Percentiles rank a stretch among this genome's conserved stretches.
These are phyloP conservation scores for Russula dissimulans DNA, from an alignment of 768 basidiomycete species.

Conservation along the genomic window DNA sequence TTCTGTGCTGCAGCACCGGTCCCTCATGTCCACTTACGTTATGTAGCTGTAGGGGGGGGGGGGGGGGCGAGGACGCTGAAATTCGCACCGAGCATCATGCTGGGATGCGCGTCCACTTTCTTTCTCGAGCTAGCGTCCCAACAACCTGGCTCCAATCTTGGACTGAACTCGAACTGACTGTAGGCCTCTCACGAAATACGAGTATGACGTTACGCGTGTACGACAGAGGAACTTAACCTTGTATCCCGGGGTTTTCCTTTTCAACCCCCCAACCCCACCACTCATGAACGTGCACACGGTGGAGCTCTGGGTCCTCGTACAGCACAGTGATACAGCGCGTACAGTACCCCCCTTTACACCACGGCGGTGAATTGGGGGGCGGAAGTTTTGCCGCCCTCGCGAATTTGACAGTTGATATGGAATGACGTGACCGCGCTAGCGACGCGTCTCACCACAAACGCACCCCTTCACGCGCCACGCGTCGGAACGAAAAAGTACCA, in stretches of 20 bases:
- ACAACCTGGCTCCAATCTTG: slow-evolving; percentile 1
- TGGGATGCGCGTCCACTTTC: neutral
- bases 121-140: neutral
- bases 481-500: neutral
- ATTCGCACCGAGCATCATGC: neutral
- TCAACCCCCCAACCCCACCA: neutral
- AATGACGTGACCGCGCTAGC: slow-evolving; percentile 3
- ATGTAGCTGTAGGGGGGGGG: neutral
- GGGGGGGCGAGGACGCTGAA: neutral
- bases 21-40: neutral
- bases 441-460: neutral
- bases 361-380: neutral
- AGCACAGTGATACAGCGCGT: too few relatives aligned
- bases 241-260: neutral
- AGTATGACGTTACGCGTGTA: neutral
- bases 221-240: neutral
- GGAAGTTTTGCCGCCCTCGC: neutral
- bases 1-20: neutral
- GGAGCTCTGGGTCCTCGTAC: too few relatives aligned
- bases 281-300: too few relatives aligned
- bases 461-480: slow-evolving; percentile 2
- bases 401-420: slow-evolving; percentile 1
- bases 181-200: too few relatives aligned
- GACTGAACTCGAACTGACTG: too few relatives aligned
- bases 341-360: neutral